Conservation (phyloP, 371 early-diverging fungal species). For the Coemansia sp. region DNA sequence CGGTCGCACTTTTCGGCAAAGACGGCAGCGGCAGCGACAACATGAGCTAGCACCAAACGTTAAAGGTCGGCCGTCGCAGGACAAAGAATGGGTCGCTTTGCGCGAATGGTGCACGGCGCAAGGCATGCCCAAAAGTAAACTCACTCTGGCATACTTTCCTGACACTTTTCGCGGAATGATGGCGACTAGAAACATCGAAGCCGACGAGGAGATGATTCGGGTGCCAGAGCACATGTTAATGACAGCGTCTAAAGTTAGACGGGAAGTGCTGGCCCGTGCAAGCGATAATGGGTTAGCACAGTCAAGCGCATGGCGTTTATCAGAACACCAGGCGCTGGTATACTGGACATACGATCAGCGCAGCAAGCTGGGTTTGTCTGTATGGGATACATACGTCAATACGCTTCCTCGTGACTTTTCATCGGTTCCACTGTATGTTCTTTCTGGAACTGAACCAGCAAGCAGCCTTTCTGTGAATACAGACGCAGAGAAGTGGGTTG, state of each 20-base stretch:
- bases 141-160: slow-evolving; percentile 37
- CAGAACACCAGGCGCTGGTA: slow-evolving; percentile 36
- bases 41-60: background rate
- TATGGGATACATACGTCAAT: slow-evolving; percentile 21
- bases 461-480: background rate
- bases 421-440: slow-evolving; percentile 30
- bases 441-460: slow-evolving; percentile 18
- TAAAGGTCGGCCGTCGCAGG: background rate
- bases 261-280: background rate
- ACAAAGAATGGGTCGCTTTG: slow-evolving; percentile 22
- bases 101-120: slow-evolving; percentile 32
- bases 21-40: background rate
- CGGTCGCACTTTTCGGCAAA: slow-evolving; percentile 4
- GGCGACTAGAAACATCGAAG: slow-evolving; percentile 31
- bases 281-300: background rate
- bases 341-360: slow-evolving; percentile 29
- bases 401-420: slow-evolving; percentile 31
- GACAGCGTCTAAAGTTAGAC: slow-evolving; percentile 33
- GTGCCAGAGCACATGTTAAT: slow-evolving; percentile 39
- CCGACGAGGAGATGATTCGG: slow-evolving; percentile 26
- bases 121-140: slow-evolving; percentile 29
- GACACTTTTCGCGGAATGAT: slow-evolving; percentile 46
- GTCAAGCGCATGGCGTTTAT: slow-evolving; percentile 2
- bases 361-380: background rate
- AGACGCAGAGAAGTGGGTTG: slow-evolving; percentile 11